phyloP scores from a whole-genome alignment of 2,329 filamentous ascomycete species.

The Colletotrichum falcatum region DNA sequence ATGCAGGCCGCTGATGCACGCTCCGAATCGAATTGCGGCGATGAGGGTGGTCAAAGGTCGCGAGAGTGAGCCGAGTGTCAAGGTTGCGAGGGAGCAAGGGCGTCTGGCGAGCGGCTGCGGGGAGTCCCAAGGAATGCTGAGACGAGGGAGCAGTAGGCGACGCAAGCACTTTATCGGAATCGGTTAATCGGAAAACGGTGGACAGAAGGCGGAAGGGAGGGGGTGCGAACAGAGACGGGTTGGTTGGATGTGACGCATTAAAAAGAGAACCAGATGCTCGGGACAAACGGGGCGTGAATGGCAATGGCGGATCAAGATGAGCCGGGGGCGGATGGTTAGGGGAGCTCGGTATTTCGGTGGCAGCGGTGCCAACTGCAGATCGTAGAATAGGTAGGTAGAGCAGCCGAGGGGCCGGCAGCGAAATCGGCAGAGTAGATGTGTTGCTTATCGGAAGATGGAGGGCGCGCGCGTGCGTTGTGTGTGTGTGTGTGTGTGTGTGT shows the following conservation, averaged over 20 bases:
- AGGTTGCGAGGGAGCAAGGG: conserved; percentile 9
- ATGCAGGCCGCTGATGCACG: not conserved
- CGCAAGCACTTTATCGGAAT: conserved; percentile 21
- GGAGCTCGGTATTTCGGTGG: conserved; percentile 30
- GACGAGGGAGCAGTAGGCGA: conserved; percentile 28
- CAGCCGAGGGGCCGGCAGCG: not conserved
- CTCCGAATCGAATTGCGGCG: conserved; percentile 28
- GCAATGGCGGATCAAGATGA: conserved; percentile 28
- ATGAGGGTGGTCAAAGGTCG: conserved; percentile 23
- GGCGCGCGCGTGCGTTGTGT: too few species aligned
- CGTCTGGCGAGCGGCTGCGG: conserved; percentile 20
- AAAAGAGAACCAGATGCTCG: conserved; percentile 35
- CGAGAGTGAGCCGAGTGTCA: conserved; percentile 5
- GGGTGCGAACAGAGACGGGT: conserved; percentile 11
- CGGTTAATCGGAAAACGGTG: conserved; percentile 10
- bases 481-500: not conserved
- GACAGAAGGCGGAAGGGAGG: conserved; percentile 14
- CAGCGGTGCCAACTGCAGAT: conserved; percentile 27
- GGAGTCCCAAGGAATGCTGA: conserved; percentile 26
- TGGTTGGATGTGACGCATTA: conserved; percentile 33
- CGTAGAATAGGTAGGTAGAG: conserved; percentile 6
- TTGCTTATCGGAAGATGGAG: not conserved
- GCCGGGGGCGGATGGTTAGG: conserved; percentile 25
- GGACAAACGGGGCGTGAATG: conserved; percentile 37
- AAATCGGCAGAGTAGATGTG: conserved; percentile 5